Percentiles rank a stretch among this genome's conserved stretches.
These are phyloP conservation scores for Tubosaeta sp. DNA, from an alignment of 768 basidiomycete species.

Conservation along the genomic window DNA sequence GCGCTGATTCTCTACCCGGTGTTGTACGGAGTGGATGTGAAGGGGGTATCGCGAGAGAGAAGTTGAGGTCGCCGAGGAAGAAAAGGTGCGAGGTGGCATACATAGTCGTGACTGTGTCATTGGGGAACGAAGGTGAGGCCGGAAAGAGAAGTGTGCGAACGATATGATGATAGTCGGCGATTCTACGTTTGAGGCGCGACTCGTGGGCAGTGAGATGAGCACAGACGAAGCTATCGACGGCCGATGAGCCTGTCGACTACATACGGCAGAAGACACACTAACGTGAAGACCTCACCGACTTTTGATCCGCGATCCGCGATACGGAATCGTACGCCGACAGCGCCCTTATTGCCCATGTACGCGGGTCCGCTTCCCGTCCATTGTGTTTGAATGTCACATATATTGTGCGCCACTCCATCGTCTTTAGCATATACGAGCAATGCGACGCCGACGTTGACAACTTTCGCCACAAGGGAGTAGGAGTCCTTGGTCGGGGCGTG, in stretches of 20 bases:
- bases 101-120: constrained; percentile 50
- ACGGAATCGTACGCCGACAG: constrained; percentile 82
- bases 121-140: constrained; percentile 39
- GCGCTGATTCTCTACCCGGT: constrained; percentile 34
- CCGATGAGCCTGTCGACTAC: constrained; percentile 3
- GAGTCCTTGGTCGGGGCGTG: constrained; percentile 68
- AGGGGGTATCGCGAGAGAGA: constrained; percentile 67
- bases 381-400: constrained; percentile 64
- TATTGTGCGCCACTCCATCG: constrained; percentile 52
- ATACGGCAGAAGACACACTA: constrained; percentile 30
- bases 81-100: constrained; percentile 89
- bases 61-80: constrained; percentile 92
- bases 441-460: constrained; percentile 84
- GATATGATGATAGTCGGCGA: constrained; percentile 79
- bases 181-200: constrained; percentile 55
- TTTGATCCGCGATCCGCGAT: constrained; percentile 51
- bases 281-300: constrained; percentile 82
- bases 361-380: constrained; percentile 72
- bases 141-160: constrained; percentile 77
- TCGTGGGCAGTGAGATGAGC: constrained; percentile 89
- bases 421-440: constrained; percentile 84
- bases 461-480: constrained; percentile 74
- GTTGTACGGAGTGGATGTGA: constrained; percentile 43
- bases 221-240: constrained; percentile 69
- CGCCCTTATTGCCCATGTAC: constrained; percentile 94